phyloP scores from a whole-genome alignment of 2,329 filamentous ascomycete genomes.

The Drechslera avenae region DNA sequence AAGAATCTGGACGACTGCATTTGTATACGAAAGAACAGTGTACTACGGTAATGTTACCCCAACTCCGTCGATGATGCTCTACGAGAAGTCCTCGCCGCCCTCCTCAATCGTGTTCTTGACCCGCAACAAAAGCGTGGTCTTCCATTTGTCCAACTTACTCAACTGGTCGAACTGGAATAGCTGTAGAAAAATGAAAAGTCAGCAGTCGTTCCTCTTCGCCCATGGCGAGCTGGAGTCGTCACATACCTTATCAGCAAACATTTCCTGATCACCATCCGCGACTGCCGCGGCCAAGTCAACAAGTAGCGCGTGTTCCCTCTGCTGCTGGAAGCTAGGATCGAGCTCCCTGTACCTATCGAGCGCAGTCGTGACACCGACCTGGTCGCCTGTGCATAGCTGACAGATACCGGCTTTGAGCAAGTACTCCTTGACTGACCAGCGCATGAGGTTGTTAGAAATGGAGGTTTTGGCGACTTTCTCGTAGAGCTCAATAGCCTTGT shows the following conservation, averaged over 20 bases:
- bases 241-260: constrained; percentile 74
- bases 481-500: constrained; percentile 58
- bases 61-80: constrained; percentile 8
- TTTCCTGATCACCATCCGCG: constrained; percentile 77
- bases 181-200: constrained; percentile 9
- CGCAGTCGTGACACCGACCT: constrained; percentile 78
- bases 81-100: constrained; percentile 71
- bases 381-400: constrained; percentile 76
- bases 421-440: constrained; percentile 80
- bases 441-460: constrained; percentile 78
- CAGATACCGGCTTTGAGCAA: constrained; percentile 93
- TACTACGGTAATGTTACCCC: too few relatives aligned
- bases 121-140: constrained; percentile 81
- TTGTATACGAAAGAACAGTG: too few relatives aligned
- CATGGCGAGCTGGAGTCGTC: constrained; percentile 42
- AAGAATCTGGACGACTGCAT: too few relatives aligned
- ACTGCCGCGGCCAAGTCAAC: constrained; percentile 76
- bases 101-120: constrained; percentile 85
- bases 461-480: constrained; percentile 80
- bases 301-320: constrained; percentile 81
- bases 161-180: constrained; percentile 89
- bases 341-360: constrained; percentile 79
- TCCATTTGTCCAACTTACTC: constrained; percentile 96
- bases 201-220: neutral
- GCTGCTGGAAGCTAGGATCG: constrained; percentile 68